Percentiles rank a stretch among this genome's conserved stretches.
phyloP scores from a whole-genome alignment of 1,284 basidiomycete species.

The Boletellus deceptivus region DNA sequence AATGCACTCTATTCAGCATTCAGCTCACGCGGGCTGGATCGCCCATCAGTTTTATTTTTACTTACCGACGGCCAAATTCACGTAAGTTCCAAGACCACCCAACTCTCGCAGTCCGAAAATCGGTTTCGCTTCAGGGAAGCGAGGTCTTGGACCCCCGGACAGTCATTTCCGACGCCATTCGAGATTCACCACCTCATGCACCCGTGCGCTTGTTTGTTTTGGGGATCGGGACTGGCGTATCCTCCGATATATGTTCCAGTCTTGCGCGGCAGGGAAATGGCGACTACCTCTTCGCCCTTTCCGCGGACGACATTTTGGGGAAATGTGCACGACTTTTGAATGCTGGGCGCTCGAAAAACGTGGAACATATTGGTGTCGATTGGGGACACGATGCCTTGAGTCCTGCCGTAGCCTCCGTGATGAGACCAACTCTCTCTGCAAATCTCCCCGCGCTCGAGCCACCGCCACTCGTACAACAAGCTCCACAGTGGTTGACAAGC shows the following conservation, averaged over 20 bases:
- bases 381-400: constrained; percentile 36
- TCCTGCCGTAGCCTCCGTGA: not conserved
- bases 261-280: constrained; percentile 53
- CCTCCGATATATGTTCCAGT: constrained; percentile 48
- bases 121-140: no score
- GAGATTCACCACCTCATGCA: constrained; percentile 19
- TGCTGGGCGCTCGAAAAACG: constrained; percentile 45
- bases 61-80: constrained; percentile 54
- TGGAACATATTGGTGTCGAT: constrained; percentile 46
- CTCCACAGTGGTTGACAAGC: constrained; percentile 39
- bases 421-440: constrained; percentile 1
- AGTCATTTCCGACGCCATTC: constrained; percentile 31
- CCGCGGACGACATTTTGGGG: constrained; percentile 43
- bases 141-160: no score
- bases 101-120: no score
- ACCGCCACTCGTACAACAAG: constrained; percentile 42
- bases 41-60: constrained; percentile 48
- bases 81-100: no score
- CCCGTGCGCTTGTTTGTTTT: constrained; percentile 51
- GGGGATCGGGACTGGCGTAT: constrained; percentile 52
- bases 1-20: constrained; percentile 36
- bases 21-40: constrained; percentile 19
- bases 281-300: constrained; percentile 43
- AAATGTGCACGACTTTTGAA: constrained; percentile 50
- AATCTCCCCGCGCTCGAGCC: constrained; percentile 26